phyloP scores from a whole-genome alignment of 192 early-diverging fungal genomes.

The Rhizoclosmatium globosum region DNA sequence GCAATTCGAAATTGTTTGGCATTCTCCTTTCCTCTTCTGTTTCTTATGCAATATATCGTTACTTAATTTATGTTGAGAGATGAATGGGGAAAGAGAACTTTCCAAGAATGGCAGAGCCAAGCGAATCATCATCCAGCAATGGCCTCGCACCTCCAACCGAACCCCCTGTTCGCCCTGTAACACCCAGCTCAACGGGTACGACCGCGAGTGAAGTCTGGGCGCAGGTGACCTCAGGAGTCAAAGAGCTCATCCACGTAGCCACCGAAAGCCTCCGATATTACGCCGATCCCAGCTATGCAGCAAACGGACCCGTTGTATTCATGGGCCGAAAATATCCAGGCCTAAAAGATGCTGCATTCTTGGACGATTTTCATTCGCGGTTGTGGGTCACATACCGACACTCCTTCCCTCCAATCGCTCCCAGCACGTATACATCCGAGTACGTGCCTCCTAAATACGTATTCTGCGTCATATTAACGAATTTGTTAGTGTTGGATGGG shows the following conservation, averaged over 20 bases:
- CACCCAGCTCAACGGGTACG: not conserved
- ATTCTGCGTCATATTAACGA: not conserved
- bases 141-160: not conserved
- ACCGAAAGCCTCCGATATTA: conserved; percentile 29
- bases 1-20: too few relatives aligned
- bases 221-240: conserved; percentile 22
- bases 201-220: conserved; percentile 19
- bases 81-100: too few relatives aligned
- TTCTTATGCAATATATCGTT: too few relatives aligned
- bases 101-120: not conserved
- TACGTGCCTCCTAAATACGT: not conserved
- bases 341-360: conserved; percentile 57
- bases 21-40: too few relatives aligned
- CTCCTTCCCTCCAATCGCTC: conserved; percentile 82
- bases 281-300: conserved; percentile 14
- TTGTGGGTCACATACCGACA: conserved; percentile 95
- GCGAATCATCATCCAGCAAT: not conserved
- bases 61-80: too few relatives aligned
- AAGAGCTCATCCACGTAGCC: conserved; percentile 35
- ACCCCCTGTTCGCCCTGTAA: not conserved
- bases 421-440: conserved; percentile 83
- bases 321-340: conserved; percentile 35
- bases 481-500: conserved; percentile 65
- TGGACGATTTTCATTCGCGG: conserved; percentile 82
- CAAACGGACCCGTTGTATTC: conserved; percentile 9